Percentiles rank a stretch among this genome's conserved stretches.
These are phyloP conservation scores for Xylaria sp. DNA, from an alignment of 2,329 filamentous ascomycete genomes.

Conservation along the genomic window DNA sequence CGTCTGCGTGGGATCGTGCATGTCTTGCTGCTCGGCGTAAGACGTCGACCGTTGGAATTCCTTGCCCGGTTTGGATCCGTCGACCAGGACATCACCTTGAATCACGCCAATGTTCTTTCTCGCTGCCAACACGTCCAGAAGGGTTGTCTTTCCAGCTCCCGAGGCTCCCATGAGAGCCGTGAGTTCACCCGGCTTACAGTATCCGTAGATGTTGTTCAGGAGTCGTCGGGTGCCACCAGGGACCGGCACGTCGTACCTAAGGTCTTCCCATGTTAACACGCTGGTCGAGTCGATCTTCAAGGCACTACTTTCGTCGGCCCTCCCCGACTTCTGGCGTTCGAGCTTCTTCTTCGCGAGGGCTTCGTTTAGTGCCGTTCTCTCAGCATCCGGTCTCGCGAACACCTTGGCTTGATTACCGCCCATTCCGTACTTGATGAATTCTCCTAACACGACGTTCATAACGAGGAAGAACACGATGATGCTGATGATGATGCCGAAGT, in stretches of 20 bases:
- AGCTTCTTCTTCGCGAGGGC: slow-evolving; percentile 56
- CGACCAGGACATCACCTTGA: slow-evolving; percentile 51
- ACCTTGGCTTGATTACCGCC: slow-evolving; percentile 77
- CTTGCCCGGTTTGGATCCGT: slow-evolving; percentile 50
- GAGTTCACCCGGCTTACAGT: slow-evolving; percentile 69
- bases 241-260: slow-evolving; percentile 69
- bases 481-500: slow-evolving; percentile 73
- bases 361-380: slow-evolving; percentile 60
- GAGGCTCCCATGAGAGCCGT: slow-evolving; percentile 79
- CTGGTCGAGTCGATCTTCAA: slow-evolving; percentile 55
- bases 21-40: slow-evolving; percentile 58
- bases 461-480: slow-evolving; percentile 72
- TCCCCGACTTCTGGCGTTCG: slow-evolving; percentile 44
- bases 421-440: slow-evolving; percentile 70
- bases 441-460: slow-evolving; percentile 72
- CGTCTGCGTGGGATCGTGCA: slow-evolving; percentile 58
- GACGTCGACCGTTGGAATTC: slow-evolving; percentile 58
- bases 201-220: slow-evolving; percentile 56
- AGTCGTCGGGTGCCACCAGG: slow-evolving; percentile 51
- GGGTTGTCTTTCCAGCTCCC: slow-evolving; percentile 81
- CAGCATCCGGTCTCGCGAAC: slow-evolving; percentile 64
- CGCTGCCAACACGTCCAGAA: slow-evolving; percentile 67
- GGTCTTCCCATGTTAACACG: slow-evolving; percentile 79
- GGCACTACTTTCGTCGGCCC: slow-evolving; percentile 42
- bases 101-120: slow-evolving; percentile 60